A percentile compares a stretch with the other conserved stretches of the same genome.
Conservation (phyloP, 148 eudicot genomes). For the Spergularia bocconei region DNA sequence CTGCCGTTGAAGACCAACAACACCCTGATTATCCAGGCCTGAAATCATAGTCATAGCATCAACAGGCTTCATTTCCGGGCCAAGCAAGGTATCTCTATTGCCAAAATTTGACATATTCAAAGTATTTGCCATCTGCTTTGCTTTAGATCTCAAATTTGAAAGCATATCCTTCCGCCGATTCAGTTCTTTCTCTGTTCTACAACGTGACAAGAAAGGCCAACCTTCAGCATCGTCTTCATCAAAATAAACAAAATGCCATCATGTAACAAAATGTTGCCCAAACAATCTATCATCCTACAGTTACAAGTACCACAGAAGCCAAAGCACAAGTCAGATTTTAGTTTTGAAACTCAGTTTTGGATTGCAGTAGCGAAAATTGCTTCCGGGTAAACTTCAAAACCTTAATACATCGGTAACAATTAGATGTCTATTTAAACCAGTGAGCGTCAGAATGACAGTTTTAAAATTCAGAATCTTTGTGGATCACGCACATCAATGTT, state of each 20-base stretch:
- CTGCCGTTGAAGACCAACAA: constrained; percentile 86
- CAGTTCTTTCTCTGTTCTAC: constrained; percentile 80
- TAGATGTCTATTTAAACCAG: too few relatives aligned
- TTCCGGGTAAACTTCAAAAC: too few relatives aligned
- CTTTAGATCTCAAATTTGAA: constrained; percentile 71
- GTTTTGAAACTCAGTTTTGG: too few relatives aligned
- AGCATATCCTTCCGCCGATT: constrained; percentile 76
- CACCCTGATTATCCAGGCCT: constrained; percentile 73
- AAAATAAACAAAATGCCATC: background rate
- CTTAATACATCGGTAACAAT: too few relatives aligned
- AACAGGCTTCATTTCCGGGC: constrained; percentile 67
- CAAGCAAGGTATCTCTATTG: constrained; percentile 86
- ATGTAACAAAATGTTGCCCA: background rate
- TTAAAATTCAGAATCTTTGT: background rate
- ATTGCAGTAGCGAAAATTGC: too few relatives aligned
- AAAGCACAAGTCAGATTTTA: background rate
- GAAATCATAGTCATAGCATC: constrained; percentile 71
- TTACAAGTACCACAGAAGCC: background rate
- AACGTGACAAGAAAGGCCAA: constrained; percentile 12
- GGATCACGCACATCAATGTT: background rate
- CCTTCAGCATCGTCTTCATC: background rate
- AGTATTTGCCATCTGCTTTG: constrained; percentile 75
- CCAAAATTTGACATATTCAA: constrained; percentile 90
- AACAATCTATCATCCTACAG: background rate
- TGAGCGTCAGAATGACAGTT: background rate